Percentiles rank a stretch among this genome's conserved stretches.
These are phyloP conservation scores for Ceratocystis eucalypticola DNA, from an alignment of 2,329 filamentous ascomycete species.

Conservation along the genomic window DNA sequence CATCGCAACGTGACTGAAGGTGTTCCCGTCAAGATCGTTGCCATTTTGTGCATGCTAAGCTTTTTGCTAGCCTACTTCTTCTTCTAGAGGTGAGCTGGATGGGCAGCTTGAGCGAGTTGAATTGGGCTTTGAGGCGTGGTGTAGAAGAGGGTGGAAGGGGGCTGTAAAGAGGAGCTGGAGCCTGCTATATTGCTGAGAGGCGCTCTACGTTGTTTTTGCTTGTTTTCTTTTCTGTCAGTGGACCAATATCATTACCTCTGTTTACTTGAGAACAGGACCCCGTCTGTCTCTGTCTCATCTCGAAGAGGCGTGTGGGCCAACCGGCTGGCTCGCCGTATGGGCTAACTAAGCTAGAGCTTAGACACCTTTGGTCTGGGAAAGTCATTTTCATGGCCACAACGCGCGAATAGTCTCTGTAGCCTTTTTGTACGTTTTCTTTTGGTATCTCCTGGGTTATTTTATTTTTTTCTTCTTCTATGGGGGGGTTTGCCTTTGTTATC, in stretches of 20 bases:
- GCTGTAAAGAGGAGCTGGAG: not conserved
- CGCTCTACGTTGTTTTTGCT: not conserved
- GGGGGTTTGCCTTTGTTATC: not conserved
- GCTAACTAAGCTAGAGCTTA: no score
- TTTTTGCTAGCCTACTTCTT: slow-evolving; percentile 94
- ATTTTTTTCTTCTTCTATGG: not conserved
- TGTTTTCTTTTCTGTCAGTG: not conserved
- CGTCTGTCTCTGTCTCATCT: not conserved
- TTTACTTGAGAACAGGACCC: not conserved
- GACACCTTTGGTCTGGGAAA: no score
- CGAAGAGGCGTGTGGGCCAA: not conserved
- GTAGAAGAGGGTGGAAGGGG: not conserved
- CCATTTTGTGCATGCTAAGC: slow-evolving; percentile 70
- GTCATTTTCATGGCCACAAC: not conserved
- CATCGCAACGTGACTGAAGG: slow-evolving; percentile 39
- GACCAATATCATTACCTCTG: slow-evolving; percentile 4
- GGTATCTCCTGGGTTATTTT: not conserved
- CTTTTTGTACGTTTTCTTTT: not conserved
- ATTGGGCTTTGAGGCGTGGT: not conserved
- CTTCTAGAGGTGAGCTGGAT: slow-evolving; percentile 46
- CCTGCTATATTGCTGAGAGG: slow-evolving; percentile 2
- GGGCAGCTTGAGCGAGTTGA: not conserved
- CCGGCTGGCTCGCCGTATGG: not conserved
- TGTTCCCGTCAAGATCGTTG: slow-evolving; percentile 75
- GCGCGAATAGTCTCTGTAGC: not conserved